phyloP scores from a whole-genome alignment of 2,329 filamentous ascomycete species.

The Xylaria sp. region DNA sequence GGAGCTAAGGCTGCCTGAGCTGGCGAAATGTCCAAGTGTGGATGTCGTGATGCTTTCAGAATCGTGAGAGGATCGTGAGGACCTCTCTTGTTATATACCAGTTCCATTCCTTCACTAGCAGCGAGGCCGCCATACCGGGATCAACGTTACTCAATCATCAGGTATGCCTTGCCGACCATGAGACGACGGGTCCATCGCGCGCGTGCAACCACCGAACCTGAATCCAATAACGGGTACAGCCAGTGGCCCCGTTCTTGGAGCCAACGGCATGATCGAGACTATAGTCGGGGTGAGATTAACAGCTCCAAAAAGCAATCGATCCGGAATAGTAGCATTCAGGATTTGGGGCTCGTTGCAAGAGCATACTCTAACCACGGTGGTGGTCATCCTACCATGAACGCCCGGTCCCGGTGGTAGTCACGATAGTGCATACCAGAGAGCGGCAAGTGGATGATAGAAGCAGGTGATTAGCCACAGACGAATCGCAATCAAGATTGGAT shows the following conservation, averaged over 20 bases:
- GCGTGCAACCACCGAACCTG: constrained; percentile 40
- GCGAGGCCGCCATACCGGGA: constrained; percentile 29
- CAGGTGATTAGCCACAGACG: constrained; percentile 41
- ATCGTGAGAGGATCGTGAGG: constrained; percentile 9
- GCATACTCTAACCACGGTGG: constrained; percentile 15
- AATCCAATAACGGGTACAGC: constrained; percentile 22
- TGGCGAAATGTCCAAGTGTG: constrained; percentile 28
- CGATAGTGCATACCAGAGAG: constrained; percentile 30
- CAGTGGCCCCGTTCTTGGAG: constrained; percentile 19
- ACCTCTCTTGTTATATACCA: constrained; percentile 30
- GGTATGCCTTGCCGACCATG: constrained; percentile 40
- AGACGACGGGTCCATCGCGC: constrained; percentile 37
- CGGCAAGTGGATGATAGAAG: constrained; percentile 39
- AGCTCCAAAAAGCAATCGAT: constrained; percentile 17
- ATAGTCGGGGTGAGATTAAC: constrained; percentile 21
- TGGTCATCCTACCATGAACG: constrained; percentile 34
- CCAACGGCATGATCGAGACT: constrained; percentile 20
- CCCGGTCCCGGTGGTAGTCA: constrained; percentile 29
- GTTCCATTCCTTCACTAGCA: constrained; percentile 11
- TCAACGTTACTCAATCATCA: constrained; percentile 45
- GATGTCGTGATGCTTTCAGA: constrained; percentile 25
- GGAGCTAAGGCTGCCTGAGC: constrained; percentile 35
- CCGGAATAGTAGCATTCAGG: constrained; percentile 30
- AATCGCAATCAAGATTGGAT: constrained; percentile 29
- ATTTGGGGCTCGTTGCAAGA: constrained; percentile 31